Evolutionary conservation across 331 rosid species (phyloP), one percentile per base, ranked within the genome.

Genomic region (Telfairia occidentalis): DNA sequence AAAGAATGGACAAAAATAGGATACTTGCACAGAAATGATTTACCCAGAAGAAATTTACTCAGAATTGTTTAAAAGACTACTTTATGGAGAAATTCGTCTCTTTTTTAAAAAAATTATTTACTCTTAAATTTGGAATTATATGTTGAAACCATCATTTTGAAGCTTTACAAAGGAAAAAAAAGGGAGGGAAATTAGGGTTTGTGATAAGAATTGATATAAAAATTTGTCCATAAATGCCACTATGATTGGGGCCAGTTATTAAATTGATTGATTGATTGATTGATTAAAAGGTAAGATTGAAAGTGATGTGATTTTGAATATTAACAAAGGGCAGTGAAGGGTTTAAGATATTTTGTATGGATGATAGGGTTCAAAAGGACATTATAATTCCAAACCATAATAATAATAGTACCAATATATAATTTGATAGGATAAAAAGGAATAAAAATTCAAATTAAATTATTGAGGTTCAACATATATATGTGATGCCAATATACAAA

Each of bases 401-500:
- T 11, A 10, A 42, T 13, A 49, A 5, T 21, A 35, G 7, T 69
- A 24, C 23, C 3, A 49, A 40, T 1, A 49, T 9, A 21, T 32
- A 21, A 40, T 19, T 29, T 6, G 4, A 9, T 29, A 30, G 9
- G 63, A 21, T 7, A 52, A 18, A 55, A 30, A 45, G 2, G 7
- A 67, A 49, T 15, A 12, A 13, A 4, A 11, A 32, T 21, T 63
- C 45, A 69, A 35, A 76, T 53, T 53, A 50, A 28, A 77, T 52
- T 49, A 74, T 19, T 77, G 79, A 21, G 63, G 24, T 28, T 37
- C 21, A 66, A 77, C 59, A 3, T 42, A 73, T 77, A 3, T 42
- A 73, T 77, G 86, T 50, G 29, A 50, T 71, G 76, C 26, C 63
- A 30, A 71, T 71, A 9, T 71, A 29, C 12, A 49, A 29, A 71